A percentile compares a stretch with the other conserved stretches of the same genome.
These are phyloP conservation scores for Crithidia sp. DNA, from an alignment of 208 protist species.

Conservation along the genomic window DNA sequence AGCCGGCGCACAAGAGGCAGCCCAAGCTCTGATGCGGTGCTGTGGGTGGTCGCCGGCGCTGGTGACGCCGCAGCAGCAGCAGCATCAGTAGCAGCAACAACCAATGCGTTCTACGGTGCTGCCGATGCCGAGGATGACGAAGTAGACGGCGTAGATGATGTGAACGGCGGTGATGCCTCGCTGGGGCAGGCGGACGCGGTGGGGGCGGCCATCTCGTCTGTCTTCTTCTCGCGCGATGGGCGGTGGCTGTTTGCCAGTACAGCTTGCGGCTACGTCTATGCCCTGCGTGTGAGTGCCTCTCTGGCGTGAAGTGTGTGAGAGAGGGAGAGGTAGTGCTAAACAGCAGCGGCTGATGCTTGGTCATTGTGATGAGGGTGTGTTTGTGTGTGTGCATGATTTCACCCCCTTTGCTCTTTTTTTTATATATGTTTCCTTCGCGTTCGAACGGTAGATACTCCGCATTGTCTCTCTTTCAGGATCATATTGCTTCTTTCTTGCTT, in stretches of 20 bases:
- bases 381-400: too few relatives aligned
- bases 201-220: constrained; percentile 41
- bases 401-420: too few relatives aligned
- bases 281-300: constrained; percentile 42
- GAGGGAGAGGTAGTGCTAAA: background rate
- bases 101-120: background rate
- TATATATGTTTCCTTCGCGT: too few relatives aligned
- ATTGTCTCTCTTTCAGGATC: too few relatives aligned
- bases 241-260: constrained; percentile 65
- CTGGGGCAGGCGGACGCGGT: constrained; percentile 21
- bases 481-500: too few relatives aligned
- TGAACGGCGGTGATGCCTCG: constrained; percentile 7
- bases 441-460: too few relatives aligned
- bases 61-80: constrained; percentile 1
- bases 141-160: constrained; percentile 11
- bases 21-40: constrained; percentile 19
- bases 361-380: too few relatives aligned
- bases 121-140: constrained; percentile 21
- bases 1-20: constrained; percentile 19
- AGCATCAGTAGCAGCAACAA: too few relatives aligned
- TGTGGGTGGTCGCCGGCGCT: constrained; percentile 8
- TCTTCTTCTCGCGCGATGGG: constrained; percentile 66
- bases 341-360: too few relatives aligned
- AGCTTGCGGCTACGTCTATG: constrained; percentile 50
- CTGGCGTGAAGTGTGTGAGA: constrained; percentile 1